Evolutionary conservation across 805 yeast species (phyloP).

Genomic region (Candida boleticola): DNA sequence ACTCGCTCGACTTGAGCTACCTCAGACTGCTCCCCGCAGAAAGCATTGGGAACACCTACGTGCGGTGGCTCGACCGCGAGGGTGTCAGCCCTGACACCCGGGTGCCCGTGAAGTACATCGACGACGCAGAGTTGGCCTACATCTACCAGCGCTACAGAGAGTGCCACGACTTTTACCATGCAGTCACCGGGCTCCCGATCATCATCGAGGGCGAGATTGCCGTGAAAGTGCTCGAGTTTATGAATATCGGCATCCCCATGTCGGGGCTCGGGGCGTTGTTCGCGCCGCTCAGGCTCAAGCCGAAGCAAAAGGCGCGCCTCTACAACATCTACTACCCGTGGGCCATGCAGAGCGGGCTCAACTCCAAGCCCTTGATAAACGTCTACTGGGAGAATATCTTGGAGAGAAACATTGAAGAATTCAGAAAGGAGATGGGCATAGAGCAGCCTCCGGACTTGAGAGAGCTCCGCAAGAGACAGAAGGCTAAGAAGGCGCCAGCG

Average conservation of each 20-base stretch:
- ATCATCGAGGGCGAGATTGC: conserved; percentile 96
- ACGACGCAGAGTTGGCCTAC: conserved; percentile 86
- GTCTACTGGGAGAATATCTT: conserved; percentile 90
- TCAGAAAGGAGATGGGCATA: conserved; percentile 71
- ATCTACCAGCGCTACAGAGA: conserved; percentile 94
- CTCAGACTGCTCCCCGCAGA: conserved; percentile 60
- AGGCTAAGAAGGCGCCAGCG: background rate
- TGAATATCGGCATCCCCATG: conserved; percentile 92
- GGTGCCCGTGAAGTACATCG: conserved; percentile 81
- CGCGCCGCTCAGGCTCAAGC: conserved; percentile 76
- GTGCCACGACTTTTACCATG: conserved; percentile 95
- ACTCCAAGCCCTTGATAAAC: conserved; percentile 74
- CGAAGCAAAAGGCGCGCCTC: conserved; percentile 61
- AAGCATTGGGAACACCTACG: conserved; percentile 77
- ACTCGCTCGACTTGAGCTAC: conserved; percentile 60
- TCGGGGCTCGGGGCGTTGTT: conserved; percentile 89
- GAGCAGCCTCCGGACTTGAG: conserved; percentile 76
- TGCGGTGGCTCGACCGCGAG: conserved; percentile 78
- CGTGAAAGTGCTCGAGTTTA: conserved; percentile 86
- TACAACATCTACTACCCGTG: conserved; percentile 78
- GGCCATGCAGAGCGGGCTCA: conserved; percentile 74
- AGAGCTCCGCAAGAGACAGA: conserved; percentile 43
- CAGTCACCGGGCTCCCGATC: conserved; percentile 85
- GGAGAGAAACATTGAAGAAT: conserved; percentile 66
- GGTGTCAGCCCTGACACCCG: conserved; percentile 94